Conservation (phyloP, 805 yeast genomes). For the Candida fluviatilis region DNA sequence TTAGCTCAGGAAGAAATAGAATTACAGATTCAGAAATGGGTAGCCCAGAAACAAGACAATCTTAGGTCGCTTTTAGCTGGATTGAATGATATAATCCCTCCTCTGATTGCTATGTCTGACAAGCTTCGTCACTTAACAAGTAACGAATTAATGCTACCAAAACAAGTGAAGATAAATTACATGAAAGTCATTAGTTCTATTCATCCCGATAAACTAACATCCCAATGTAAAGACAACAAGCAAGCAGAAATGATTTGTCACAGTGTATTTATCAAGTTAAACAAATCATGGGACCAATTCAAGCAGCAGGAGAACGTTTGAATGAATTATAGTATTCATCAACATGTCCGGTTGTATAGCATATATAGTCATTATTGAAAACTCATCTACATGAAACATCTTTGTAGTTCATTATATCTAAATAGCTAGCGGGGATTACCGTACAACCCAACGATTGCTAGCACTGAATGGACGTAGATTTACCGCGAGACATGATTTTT, state of each 20-base stretch:
- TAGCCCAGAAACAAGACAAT: constrained; percentile 69
- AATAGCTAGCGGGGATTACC: too few species aligned
- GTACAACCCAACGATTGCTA: too few species aligned
- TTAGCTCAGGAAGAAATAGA: constrained; percentile 36
- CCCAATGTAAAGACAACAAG: constrained; percentile 40
- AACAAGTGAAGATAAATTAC: constrained; percentile 80
- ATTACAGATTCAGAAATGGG: constrained; percentile 8
- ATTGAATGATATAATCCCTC: constrained; percentile 59
- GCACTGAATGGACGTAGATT: too few species aligned
- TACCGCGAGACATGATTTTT: too few species aligned
- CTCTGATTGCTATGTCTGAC: constrained; percentile 46
- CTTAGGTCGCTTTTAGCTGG: constrained; percentile 72
- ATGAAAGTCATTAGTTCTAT: constrained; percentile 76
- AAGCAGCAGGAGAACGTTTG: constrained; percentile 50
- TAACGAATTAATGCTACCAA: constrained; percentile 75
- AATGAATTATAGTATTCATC: constrained; percentile 1
- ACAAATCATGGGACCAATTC: constrained; percentile 87
- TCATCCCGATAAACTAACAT: constrained; percentile 78
- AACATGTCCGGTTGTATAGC: too few species aligned
- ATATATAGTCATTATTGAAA: too few species aligned
- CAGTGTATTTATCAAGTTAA: constrained; percentile 75
- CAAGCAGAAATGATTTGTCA: constrained; percentile 84
- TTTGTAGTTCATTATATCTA: too few species aligned
- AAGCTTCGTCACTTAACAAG: constrained; percentile 7
- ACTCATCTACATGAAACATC: too few species aligned